Base-by-base conservation (phyloP, 129 eudicot species). In the Mikania micrantha region DNA sequence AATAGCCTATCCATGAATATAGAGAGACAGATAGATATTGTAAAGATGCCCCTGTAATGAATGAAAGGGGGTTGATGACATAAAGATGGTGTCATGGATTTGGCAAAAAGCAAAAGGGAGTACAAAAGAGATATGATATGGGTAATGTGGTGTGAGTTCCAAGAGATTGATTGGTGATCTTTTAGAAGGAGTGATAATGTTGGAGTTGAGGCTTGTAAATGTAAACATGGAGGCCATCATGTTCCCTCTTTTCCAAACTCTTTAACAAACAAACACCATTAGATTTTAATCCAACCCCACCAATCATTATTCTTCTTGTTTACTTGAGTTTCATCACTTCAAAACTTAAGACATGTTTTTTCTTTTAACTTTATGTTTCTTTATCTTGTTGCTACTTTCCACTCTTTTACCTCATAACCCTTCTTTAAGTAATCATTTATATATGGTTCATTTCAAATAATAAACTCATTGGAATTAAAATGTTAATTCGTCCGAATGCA, bases 201-300 rank as follows among this genome's bases (percentile, higher is more conserved):
- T 62, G 64, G 73, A 69, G 48, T 24, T 61, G 56, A 81, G 76
- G 85, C 82, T 77, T 79, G 86, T 79, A 84, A 70, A 81, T 85
- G 80, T 65, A 75, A 84, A 66, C 85, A 88, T 88, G 95, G 88
- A 85, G 95, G 88, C 88, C 91, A 88, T 85, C 83, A 88, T 88
- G 96, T 85, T 74, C 81, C 96, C 96, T 82, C 76, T 74, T 45
- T 58, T 80, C 76, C 86, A 78, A 82, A 82, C 87, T 66, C 90
- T 27, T 27, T 65, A 75, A 75, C 79, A 75, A 67, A 54, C 61
- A 54, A 27, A 75, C 79, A 66, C 68, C 74, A 74, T 57, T 75
- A 75, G 79, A 75, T 75, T 74, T 44, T 75, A 75, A 66, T 38
- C 31, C 64, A 67, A 67, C 74, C 79, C 74, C 69, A 75, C 74